Evolutionary conservation across 1,139 yeast species (phyloP).

Genomic region (Hanseniaspora gamundiae): DNA sequence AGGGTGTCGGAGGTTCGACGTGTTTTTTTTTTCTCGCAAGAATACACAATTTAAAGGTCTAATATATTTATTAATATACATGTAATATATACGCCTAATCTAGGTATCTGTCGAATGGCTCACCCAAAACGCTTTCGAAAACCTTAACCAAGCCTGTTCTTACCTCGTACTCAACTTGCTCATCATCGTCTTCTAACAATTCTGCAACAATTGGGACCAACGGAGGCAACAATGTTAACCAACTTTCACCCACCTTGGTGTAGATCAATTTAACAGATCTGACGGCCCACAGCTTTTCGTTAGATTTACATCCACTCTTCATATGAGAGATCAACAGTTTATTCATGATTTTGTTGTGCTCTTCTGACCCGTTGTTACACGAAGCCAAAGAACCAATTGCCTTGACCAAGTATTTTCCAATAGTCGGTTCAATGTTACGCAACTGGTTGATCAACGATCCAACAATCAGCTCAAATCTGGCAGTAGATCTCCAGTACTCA

Average conservation of each 20-base stretch:
- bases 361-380: slow-evolving; percentile 63
- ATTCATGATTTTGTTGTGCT: slow-evolving; percentile 62
- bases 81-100: too few relatives aligned
- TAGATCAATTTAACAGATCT: slow-evolving; percentile 69
- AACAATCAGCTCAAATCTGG: slow-evolving; percentile 66
- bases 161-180: slow-evolving; percentile 81
- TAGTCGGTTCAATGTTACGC: slow-evolving; percentile 48
- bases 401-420: slow-evolving; percentile 71
- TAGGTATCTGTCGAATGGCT: slow-evolving; percentile 82
- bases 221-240: slow-evolving; percentile 87
- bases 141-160: slow-evolving; percentile 87
- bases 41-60: too few relatives aligned
- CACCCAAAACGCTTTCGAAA: slow-evolving; percentile 86
- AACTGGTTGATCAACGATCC: slow-evolving; percentile 56
- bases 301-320: slow-evolving; percentile 36
- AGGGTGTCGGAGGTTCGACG: too few relatives aligned
- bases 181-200: slow-evolving; percentile 89
- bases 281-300: slow-evolving; percentile 74
- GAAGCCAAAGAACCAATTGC: slow-evolving; percentile 66
- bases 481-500: slow-evolving; percentile 86
- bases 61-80: too few relatives aligned
- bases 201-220: slow-evolving; percentile 94
- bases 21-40: too few relatives aligned
- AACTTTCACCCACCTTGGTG: slow-evolving; percentile 87
- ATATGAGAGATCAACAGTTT: slow-evolving; percentile 42